Conservation (phyloP, 306 rosid species). For the Cyclanthera cordifolia region DNA sequence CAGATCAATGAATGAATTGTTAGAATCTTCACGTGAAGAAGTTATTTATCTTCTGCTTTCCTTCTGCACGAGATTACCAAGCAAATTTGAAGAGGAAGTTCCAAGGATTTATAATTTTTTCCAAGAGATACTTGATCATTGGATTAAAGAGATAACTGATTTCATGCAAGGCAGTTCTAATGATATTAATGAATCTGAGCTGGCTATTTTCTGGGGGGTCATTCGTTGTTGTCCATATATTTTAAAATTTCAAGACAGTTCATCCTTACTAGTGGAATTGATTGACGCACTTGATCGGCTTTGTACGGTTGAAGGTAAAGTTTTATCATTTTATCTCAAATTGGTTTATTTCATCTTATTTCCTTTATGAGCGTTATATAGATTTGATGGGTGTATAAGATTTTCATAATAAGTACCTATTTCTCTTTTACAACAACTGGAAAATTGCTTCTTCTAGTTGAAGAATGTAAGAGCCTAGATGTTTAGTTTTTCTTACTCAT, state of each 20-base stretch:
- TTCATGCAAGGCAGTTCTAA: conserved; percentile 18
- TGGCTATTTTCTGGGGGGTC: conserved; percentile 66
- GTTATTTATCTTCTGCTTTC: conserved; percentile 45
- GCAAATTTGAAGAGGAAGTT: conserved; percentile 26
- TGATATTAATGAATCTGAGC: conserved; percentile 32
- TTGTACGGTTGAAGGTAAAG: conserved; percentile 33
- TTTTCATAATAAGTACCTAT: not conserved
- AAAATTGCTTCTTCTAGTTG: not conserved
- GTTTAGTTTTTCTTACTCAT: not conserved
- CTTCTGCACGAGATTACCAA: conserved; percentile 34
- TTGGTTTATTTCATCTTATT: conserved; percentile 5
- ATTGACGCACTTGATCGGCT: conserved; percentile 47
- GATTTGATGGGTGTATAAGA: not conserved
- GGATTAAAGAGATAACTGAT: conserved; percentile 33
- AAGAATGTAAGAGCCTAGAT: not conserved
- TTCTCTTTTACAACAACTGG: not conserved
- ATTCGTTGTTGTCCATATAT: conserved; percentile 55
- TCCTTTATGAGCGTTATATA: not conserved
- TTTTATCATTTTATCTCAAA: not conserved
- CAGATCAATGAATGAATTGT: conserved; percentile 47
- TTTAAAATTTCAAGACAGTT: conserved; percentile 24
- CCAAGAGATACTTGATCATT: conserved; percentile 24
- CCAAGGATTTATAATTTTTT: conserved; percentile 42
- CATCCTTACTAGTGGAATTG: conserved; percentile 46
- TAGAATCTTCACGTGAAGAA: conserved; percentile 54